Evolutionary conservation across 768 basidiomycete genomes (phyloP).

Genomic region (Bullera alba): DNA sequence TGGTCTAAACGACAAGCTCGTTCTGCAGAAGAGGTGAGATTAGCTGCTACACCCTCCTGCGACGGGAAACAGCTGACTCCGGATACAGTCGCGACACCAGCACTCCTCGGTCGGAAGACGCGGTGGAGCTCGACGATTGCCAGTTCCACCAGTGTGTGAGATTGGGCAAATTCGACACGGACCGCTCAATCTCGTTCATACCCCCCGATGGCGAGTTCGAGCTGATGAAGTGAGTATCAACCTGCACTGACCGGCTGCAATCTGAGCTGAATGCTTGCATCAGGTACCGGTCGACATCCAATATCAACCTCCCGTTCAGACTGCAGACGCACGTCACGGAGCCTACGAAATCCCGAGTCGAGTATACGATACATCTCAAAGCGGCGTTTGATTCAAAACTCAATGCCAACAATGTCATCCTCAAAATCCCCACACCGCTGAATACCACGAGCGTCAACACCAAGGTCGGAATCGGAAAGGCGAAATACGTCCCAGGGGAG

Average conservation of each 20-base stretch:
- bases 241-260: not conserved
- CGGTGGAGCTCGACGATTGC: conserved; percentile 95
- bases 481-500: conserved; percentile 92
- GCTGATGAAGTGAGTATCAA: conserved; percentile 70
- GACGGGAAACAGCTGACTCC: not conserved
- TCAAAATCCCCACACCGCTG: conserved; percentile 91
- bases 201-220: conserved; percentile 99
- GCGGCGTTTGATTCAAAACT: conserved; percentile 87
- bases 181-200: conserved; percentile 89
- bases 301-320: conserved; percentile 87
- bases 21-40: conserved; percentile 75
- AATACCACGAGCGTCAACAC: conserved; percentile 89
- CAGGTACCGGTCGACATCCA: conserved; percentile 92
- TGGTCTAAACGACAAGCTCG: conserved; percentile 94
- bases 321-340: conserved; percentile 88
- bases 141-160: conserved; percentile 98
- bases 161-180: conserved; percentile 86
- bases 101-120: conserved; percentile 49
- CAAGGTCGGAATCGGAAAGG: conserved; percentile 86
- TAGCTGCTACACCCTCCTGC: not conserved
- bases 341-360: conserved; percentile 82
- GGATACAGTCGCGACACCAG: conserved; percentile 21
- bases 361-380: conserved; percentile 80
- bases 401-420: conserved; percentile 81
- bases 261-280: not conserved